A percentile compares a stretch with the other conserved stretches of the same genome.
These are phyloP conservation scores for Fallopia convolvulus DNA, from an alignment of 148 eudicot species.

Conservation along the genomic window DNA sequence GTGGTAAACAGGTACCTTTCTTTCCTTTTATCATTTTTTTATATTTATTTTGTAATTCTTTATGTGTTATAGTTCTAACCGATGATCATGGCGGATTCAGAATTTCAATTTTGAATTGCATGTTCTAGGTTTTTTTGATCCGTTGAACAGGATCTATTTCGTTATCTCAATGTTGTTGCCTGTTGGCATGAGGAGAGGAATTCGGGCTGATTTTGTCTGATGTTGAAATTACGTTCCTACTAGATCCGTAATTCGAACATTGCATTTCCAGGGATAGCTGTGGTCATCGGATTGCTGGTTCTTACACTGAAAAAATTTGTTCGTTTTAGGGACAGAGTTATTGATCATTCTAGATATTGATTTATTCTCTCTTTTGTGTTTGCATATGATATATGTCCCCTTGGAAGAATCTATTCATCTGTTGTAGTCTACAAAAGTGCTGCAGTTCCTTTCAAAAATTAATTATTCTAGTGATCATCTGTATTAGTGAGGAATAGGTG, in stretches of 20 bases:
- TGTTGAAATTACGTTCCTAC: not conserved
- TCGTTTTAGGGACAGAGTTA: not conserved
- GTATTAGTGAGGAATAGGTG: not conserved
- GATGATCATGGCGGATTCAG: not conserved
- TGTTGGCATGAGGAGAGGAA: not conserved
- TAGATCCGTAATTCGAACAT: not conserved
- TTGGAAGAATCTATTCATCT: not conserved
- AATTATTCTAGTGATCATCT: not conserved
- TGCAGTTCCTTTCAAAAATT: not conserved
- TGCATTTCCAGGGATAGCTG: not conserved
- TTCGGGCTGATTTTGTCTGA: conserved; percentile 3
- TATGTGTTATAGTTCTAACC: not conserved
- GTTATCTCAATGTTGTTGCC: not conserved
- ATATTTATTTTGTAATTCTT: not conserved
- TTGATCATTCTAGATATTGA: not conserved
- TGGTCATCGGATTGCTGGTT: not conserved
- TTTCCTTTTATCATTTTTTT: no score
- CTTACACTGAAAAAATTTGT: not conserved
- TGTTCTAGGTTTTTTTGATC: not conserved
- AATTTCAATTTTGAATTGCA: not conserved
- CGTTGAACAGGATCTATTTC: not conserved
- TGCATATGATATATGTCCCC: not conserved
- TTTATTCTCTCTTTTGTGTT: not conserved
- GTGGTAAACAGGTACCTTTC: not conserved
- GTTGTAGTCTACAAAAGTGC: not conserved